Base-by-base conservation (phyloP, 1,284 basidiomycete species). In the Pascua sp. region DNA sequence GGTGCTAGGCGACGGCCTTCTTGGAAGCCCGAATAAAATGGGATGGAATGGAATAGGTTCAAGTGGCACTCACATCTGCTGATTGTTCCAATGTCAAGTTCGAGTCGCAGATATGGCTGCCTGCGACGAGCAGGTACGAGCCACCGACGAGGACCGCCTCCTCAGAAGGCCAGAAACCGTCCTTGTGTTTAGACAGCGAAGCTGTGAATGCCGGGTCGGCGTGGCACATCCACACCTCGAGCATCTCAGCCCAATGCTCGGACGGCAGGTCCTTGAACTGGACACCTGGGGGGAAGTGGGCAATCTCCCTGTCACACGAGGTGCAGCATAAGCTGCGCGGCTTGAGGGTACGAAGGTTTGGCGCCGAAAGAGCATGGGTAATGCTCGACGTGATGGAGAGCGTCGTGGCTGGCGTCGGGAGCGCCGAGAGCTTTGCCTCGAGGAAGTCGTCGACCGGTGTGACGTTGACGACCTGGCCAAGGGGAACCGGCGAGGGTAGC, bases 221-320 rank as follows among this genome's bases (percentile, higher is more conserved):
- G 76, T 98, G 95, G 70, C 94, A 98, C 90, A 98, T 94, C 94
- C 94, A 98, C 3, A 91, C 88, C 59, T 98, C 94, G 18, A 98
- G 85, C 42, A 98, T 85, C 75, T 98, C 94, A 57, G 92, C 88
- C 94, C 94, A 98, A 68, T 96, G 87, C 70, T 96, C 91, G 1
- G 90, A 93, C 1, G 94, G 94, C 8, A 98, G 80, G 67, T 96
- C 92, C 50, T 86, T 83, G 74, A 90, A 96, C 37, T 64, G 60
- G 16, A 59, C 56, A 44, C 60, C 55, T 84, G 88, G 11, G 83
- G 79, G 67, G 15, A 91, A 80, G 58, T 88, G 83, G 0, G 84
- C 77, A 1, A 89, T 85, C 61, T 90, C 86, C n/a, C 90, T 82
- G 86, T 81, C 17, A 81, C 82, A 55, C 70, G 57, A 9, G 62